Evolutionary conservation across 2,329 filamentous ascomycete species (phyloP).

Genomic region (Fusarium incarnatum): DNA sequence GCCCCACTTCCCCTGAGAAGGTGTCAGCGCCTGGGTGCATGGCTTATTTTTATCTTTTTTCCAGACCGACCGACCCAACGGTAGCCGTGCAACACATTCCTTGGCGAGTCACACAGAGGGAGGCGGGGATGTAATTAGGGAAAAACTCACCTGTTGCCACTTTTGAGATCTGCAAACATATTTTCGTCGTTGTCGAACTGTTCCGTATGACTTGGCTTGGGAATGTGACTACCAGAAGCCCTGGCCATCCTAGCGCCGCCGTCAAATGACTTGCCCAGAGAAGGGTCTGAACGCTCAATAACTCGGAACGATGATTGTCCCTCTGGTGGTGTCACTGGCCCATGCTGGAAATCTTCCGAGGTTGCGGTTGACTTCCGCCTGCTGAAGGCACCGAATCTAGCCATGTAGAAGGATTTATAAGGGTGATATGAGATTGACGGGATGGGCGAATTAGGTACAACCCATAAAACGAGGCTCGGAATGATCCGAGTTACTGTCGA

Average conservation of each 20-base stretch:
- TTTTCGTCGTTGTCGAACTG: conserved; percentile 64
- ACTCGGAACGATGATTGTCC: conserved; percentile 68
- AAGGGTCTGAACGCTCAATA: conserved; percentile 63
- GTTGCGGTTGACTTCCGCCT: conserved; percentile 70
- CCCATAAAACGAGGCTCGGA: conserved; percentile 43
- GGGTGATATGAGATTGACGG: conserved; percentile 14
- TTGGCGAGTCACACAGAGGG: conserved; percentile 38
- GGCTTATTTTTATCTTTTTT: conserved; percentile 44
- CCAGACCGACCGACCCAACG: conserved; percentile 27
- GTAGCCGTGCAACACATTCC: conserved; percentile 35
- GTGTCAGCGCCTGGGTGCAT: conserved; percentile 52
- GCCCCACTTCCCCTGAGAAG: conserved; percentile 67
- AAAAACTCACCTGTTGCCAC: conserved; percentile 64
- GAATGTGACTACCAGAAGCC: conserved; percentile 51
- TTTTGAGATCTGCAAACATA: conserved; percentile 68
- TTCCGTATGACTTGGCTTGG: conserved; percentile 54
- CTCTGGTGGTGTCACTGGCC: conserved; percentile 52
- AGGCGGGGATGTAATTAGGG: conserved; percentile 8
- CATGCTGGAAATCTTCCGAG: conserved; percentile 66
- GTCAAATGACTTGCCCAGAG: conserved; percentile 62
- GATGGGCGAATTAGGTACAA: conserved; percentile 39
- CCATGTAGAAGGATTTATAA: conserved; percentile 60
- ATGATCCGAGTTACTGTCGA: conserved; percentile 10
- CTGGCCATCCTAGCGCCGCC: conserved; percentile 59
- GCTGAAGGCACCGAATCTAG: conserved; percentile 70